phyloP scores from a whole-genome alignment of 176 grass and related monocot genomes.

The Pharus latifolius region DNA sequence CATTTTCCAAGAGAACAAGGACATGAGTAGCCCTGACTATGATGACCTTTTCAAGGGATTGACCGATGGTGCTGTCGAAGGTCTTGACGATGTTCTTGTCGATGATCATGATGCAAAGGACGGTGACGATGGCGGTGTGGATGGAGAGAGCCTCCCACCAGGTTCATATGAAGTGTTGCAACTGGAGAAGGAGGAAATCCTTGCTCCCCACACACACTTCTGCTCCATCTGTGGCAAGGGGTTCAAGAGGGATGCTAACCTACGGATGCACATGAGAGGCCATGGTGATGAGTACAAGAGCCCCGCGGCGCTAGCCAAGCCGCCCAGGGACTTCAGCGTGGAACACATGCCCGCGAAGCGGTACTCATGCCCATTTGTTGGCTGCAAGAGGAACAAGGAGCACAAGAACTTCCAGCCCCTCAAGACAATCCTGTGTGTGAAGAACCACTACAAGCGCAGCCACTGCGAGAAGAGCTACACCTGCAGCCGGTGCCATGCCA shows the following conservation, averaged over 20 bases:
- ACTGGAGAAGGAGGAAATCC: conserved; percentile 70
- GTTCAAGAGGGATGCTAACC: conserved; percentile 75
- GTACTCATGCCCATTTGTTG: conserved; percentile 57
- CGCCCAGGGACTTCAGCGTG: conserved; percentile 22
- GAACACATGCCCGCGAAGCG: conserved; percentile 35
- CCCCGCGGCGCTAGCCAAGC: conserved; percentile 58
- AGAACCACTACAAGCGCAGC: conserved; percentile 85
- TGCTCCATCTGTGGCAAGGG: conserved; percentile 73
- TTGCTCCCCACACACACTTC: conserved; percentile 71
- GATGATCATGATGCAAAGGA: conserved; percentile 39
- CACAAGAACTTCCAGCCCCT: conserved; percentile 73
- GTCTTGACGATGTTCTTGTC: conserved; percentile 1
- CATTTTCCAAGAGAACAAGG: conserved; percentile 12
- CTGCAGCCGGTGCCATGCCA: conserved; percentile 56
- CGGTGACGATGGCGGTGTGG: conserved; percentile 27
- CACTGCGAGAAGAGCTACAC: conserved; percentile 66
- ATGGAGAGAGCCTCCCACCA: conserved; percentile 30
- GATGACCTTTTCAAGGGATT: conserved; percentile 42
- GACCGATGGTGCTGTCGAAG: conserved; percentile 19
- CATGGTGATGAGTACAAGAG: conserved; percentile 78
- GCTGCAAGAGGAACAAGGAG: conserved; percentile 76
- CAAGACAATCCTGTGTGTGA: conserved; percentile 73
- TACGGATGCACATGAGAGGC: conserved; percentile 87
- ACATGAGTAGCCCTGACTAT: conserved; percentile 26
- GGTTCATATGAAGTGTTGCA: conserved; percentile 59